A percentile compares a stretch with the other conserved stretches of the same genome.
These are phyloP conservation scores for Aureobasidium sp. DNA, from an alignment of 2,329 filamentous ascomycete genomes.

Conservation along the genomic window DNA sequence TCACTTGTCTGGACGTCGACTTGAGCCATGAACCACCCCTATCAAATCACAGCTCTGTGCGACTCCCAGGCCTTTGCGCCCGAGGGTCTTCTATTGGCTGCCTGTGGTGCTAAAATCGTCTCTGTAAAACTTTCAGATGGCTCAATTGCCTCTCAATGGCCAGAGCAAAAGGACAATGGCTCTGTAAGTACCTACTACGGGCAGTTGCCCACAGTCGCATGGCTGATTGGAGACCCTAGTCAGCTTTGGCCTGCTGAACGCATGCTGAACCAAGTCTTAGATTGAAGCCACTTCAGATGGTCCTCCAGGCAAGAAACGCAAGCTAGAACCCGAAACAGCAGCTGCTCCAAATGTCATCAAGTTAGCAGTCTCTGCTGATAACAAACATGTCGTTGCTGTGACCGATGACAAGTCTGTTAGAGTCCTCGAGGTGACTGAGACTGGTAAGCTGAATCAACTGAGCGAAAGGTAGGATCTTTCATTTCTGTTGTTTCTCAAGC, in stretches of 20 bases:
- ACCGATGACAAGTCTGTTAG: conserved; percentile 89
- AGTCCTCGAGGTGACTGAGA: conserved; percentile 63
- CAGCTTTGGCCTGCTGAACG: neutral
- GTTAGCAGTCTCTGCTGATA: conserved; percentile 56
- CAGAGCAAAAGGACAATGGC: conserved; percentile 25
- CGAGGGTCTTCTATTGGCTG: conserved; percentile 58
- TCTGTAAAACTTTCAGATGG: conserved; percentile 56
- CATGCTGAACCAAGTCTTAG: neutral
- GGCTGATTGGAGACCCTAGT: conserved; percentile 7
- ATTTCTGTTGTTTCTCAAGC: neutral
- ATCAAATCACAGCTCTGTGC: conserved; percentile 5
- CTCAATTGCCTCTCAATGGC: conserved; percentile 56
- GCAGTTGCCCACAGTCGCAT: neutral
- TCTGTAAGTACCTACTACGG: conserved; percentile 15
- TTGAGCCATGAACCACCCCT: neutral
- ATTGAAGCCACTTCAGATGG: conserved; percentile 19
- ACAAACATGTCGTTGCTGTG: conserved; percentile 64
- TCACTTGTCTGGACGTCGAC: neutral
- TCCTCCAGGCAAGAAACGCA: conserved; percentile 36
- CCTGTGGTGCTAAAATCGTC: conserved; percentile 65
- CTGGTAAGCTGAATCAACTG: conserved; percentile 56
- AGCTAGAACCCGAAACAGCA: conserved; percentile 23
- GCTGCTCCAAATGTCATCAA: conserved; percentile 54
- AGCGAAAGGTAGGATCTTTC: conserved; percentile 57
- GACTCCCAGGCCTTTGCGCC: conserved; percentile 12